A percentile compares a stretch with the other conserved stretches of the same genome.
These are phyloP conservation scores for Hyparrhenia diplandra DNA, from an alignment of 176 grass and related monocot species.

Conservation along the genomic window DNA sequence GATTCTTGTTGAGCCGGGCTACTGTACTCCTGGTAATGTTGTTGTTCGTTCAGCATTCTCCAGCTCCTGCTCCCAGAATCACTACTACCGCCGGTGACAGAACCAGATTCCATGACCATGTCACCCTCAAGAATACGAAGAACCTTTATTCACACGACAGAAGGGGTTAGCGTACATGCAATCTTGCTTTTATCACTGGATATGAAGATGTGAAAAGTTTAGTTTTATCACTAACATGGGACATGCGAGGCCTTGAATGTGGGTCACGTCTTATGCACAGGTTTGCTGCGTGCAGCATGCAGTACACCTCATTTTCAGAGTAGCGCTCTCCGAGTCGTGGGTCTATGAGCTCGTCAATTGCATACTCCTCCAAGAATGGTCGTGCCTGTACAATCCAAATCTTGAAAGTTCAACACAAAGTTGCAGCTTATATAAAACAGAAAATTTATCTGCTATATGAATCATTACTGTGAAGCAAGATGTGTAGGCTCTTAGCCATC, in stretches of 20 bases:
- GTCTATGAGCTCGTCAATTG: conserved; percentile 67
- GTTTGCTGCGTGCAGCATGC: conserved; percentile 89
- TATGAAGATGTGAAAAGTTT: background rate
- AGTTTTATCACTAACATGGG: conserved; percentile 49
- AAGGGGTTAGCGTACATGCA: background rate
- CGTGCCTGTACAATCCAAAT: conserved; percentile 54
- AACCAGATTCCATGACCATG: conserved; percentile 64
- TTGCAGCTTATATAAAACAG: background rate
- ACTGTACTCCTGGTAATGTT: conserved; percentile 39
- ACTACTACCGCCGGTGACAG: conserved; percentile 50
- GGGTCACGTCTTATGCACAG: conserved; percentile 85
- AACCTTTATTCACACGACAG: conserved; percentile 41
- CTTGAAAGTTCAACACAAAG: conserved; percentile 15
- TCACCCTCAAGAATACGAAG: conserved; percentile 91
- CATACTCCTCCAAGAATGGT: conserved; percentile 60
- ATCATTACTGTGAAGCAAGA: background rate
- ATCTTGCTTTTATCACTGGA: background rate
- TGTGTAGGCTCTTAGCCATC: background rate
- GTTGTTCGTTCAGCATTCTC: conserved; percentile 45
- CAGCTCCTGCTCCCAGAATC: conserved; percentile 66
- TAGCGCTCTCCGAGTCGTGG: conserved; percentile 63
- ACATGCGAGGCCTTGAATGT: conserved; percentile 93
- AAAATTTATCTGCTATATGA: background rate
- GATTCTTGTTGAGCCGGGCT: conserved; percentile 44
- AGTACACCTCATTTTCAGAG: conserved; percentile 67